These are phyloP conservation scores for Rhizoclosmatium sp. DNA, from an alignment of 192 early-diverging fungal species.

Conservation along the genomic window DNA sequence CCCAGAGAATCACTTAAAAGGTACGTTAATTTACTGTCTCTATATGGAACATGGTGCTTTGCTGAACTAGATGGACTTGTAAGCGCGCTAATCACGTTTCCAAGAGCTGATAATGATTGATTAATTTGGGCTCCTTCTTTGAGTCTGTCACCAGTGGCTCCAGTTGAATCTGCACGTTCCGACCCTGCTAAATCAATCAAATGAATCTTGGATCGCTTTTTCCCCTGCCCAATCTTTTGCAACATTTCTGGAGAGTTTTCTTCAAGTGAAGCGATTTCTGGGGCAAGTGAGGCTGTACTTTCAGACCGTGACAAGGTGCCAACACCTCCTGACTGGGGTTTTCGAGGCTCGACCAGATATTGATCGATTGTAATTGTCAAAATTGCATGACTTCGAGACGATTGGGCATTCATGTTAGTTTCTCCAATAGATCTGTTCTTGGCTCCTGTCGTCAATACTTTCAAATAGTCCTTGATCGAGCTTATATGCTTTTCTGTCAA, in stretches of 20 bases:
- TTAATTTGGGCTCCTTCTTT: conserved; percentile 87
- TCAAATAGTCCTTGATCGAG: conserved; percentile 40
- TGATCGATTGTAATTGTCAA: conserved; percentile 80
- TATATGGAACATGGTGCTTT: conserved; percentile 49
- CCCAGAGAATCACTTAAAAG: conserved; percentile 59
- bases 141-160: conserved; percentile 81
- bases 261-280: conserved; percentile 45
- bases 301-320: conserved; percentile 24
- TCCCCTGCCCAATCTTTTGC: conserved; percentile 28
- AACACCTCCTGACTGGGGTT: not conserved
- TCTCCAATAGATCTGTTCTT: conserved; percentile 47
- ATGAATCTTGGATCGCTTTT: conserved; percentile 63
- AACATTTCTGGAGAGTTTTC: conserved; percentile 61
- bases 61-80: conserved; percentile 39
- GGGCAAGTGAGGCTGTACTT: not conserved
- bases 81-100: conserved; percentile 86
- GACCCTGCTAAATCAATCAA: conserved; percentile 83
- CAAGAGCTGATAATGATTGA: conserved; percentile 77
- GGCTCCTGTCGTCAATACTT: conserved; percentile 43
- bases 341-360: conserved; percentile 13
- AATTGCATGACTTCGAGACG: conserved; percentile 76
- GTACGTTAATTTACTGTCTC: conserved; percentile 64
- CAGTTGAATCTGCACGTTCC: conserved; percentile 88
- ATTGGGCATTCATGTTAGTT: conserved; percentile 59
- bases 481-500: conserved; percentile 46